phyloP scores from a whole-genome alignment of 768 basidiomycete genomes.

The Termitomyces sp. region DNA sequence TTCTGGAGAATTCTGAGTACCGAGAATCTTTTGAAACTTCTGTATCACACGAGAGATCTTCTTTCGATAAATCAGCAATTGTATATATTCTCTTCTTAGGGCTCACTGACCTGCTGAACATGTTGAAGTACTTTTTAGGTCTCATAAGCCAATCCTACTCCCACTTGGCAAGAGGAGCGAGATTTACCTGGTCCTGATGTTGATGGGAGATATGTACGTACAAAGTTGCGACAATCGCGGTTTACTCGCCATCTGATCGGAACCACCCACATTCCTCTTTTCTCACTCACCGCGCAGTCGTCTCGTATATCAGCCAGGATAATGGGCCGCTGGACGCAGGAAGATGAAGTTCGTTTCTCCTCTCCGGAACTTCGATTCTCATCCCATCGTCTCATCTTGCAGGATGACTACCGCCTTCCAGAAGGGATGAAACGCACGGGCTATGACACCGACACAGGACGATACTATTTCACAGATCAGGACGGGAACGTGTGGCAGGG shows the following conservation, averaged over 20 bases:
- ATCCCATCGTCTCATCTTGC: slow-evolving; percentile 5
- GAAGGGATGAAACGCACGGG: slow-evolving; percentile 64
- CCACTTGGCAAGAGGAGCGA: no score
- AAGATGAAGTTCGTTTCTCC: slow-evolving; percentile 32
- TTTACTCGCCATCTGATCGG: neutral
- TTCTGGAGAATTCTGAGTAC: neutral
- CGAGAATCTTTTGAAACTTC: neutral
- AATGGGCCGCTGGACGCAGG: slow-evolving; percentile 39
- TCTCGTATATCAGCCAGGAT: neutral
- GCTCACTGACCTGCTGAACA: no score
- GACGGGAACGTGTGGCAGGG: slow-evolving; percentile 53
- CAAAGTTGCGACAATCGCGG: neutral
- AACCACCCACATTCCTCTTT: neutral
- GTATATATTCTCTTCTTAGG: no score
- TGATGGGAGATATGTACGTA: no score
- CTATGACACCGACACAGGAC: slow-evolving; percentile 66
- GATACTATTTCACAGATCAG: slow-evolving; percentile 57
- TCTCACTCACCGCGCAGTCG: neutral
- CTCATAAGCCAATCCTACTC: no score
- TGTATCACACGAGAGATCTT: neutral
- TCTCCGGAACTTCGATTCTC: neutral
- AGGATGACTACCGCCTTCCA: slow-evolving; percentile 49
- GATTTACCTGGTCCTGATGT: no score
- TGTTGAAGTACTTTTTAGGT: no score
- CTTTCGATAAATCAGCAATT: no score